phyloP scores from a whole-genome alignment of 306 rosid species.

The Quercus alba region DNA sequence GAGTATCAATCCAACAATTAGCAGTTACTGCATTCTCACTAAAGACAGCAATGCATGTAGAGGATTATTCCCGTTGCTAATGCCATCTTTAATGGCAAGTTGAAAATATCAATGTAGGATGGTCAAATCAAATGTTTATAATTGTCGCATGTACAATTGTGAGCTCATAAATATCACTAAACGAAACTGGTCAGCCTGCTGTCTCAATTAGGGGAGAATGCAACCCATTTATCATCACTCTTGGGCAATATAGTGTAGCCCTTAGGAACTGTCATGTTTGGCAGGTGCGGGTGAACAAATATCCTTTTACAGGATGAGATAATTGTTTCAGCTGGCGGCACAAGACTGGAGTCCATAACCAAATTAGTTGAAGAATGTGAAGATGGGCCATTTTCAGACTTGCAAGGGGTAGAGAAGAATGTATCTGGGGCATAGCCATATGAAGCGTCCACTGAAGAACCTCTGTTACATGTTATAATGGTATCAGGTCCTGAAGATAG shows the following conservation, averaged over 20 bases:
- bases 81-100: background rate
- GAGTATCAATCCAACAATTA: too few species aligned
- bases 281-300: conserved; percentile 30
- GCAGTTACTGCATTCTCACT: too few species aligned
- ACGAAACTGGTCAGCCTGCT: background rate
- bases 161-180: background rate
- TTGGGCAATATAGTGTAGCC: conserved; percentile 32
- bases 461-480: conserved; percentile 15
- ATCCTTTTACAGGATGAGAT: conserved; percentile 12
- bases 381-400: background rate
- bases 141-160: background rate
- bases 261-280: conserved; percentile 22
- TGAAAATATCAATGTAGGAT: background rate
- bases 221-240: conserved; percentile 59
- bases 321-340: conserved; percentile 17
- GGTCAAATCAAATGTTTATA: background rate
- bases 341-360: conserved; percentile 5
- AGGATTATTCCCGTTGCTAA: background rate
- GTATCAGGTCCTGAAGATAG: conserved; percentile 19
- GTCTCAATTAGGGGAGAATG: conserved; percentile 17
- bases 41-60: background rate
- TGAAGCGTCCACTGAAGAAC: conserved; percentile 7
- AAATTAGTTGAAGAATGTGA: conserved; percentile 16
- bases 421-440: conserved; percentile 8
- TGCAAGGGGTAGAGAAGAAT: background rate